These are phyloP conservation scores for Irpex sp. DNA, from an alignment of 1,284 basidiomycete genomes.

Conservation along the genomic window DNA sequence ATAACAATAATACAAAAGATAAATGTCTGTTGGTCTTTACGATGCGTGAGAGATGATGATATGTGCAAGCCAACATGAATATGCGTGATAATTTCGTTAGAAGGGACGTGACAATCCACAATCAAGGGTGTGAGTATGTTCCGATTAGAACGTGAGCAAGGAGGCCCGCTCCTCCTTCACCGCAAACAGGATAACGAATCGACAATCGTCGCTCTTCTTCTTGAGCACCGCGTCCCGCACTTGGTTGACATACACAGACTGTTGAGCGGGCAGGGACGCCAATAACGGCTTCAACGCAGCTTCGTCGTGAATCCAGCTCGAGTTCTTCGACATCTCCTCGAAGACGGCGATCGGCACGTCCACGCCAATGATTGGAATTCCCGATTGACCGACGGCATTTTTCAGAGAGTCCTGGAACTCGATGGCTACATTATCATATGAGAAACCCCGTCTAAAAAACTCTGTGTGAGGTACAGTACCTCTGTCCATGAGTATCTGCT, in stretches of 20 bases:
- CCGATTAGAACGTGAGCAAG: slow-evolving; percentile 40
- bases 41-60: too few relatives aligned
- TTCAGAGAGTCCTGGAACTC: slow-evolving; percentile 54
- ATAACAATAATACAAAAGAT: too few relatives aligned
- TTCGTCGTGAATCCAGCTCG: slow-evolving; percentile 67
- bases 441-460: not conserved
- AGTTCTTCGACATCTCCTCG: slow-evolving; percentile 50
- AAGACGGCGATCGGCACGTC: slow-evolving; percentile 60
- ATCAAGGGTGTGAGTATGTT: too few relatives aligned
- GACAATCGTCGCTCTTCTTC: slow-evolving; percentile 56
- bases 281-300: slow-evolving; percentile 62
- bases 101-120: too few relatives aligned
- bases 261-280: slow-evolving; percentile 47
- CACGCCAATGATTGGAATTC: slow-evolving; percentile 64
- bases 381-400: slow-evolving; percentile 43
- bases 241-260: slow-evolving; percentile 55
- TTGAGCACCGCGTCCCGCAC: slow-evolving; percentile 58
- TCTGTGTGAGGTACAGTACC: slow-evolving; percentile 34
- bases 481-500: slow-evolving; percentile 63
- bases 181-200: slow-evolving; percentile 60
- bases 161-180: slow-evolving; percentile 68
- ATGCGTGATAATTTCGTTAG: too few relatives aligned
- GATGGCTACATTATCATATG: slow-evolving; percentile 41
- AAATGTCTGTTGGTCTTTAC: too few relatives aligned
- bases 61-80: too few relatives aligned